Evolutionary conservation across 163 green algal species (phyloP).

Genomic region (Volvox carteri): DNA sequence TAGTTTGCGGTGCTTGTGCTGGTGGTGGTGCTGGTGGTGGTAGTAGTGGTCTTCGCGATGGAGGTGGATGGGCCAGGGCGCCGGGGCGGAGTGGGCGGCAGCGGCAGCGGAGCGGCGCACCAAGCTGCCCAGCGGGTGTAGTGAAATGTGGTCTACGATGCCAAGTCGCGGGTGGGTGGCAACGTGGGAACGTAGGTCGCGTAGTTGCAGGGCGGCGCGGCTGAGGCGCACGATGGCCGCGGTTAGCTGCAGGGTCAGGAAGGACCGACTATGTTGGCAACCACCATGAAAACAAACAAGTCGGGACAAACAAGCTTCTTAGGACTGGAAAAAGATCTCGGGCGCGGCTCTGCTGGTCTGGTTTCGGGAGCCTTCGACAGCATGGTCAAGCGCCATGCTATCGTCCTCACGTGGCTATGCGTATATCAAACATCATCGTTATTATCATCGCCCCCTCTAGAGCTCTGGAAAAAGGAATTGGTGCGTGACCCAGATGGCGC

Average conservation of each 20-base stretch:
- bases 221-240: constrained; percentile 62
- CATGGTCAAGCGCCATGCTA: no score
- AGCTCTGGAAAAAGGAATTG: no score
- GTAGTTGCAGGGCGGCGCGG: constrained; percentile 64
- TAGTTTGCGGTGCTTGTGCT: neutral
- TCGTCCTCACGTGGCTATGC: no score
- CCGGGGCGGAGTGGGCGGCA: neutral
- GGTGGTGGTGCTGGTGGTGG: constrained; percentile 10
- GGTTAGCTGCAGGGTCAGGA: constrained; percentile 59
- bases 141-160: constrained; percentile 87
- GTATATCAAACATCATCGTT: no score
- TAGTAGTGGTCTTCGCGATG: constrained; percentile 4
- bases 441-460: no score
- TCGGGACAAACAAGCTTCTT: no score
- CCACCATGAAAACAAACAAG: no score
- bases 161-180: constrained; percentile 87
- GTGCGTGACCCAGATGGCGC: no score
- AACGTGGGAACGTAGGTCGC: constrained; percentile 79
- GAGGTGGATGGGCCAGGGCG: constrained; percentile 3
- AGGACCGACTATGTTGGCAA: no score
- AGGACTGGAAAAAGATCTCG: no score
- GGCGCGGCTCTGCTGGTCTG: no score
- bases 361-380: no score
- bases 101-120: neutral
- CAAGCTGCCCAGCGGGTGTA: constrained; percentile 72